Conservation (phyloP, 305 asterid species). For the Fraxinus sp. region DNA sequence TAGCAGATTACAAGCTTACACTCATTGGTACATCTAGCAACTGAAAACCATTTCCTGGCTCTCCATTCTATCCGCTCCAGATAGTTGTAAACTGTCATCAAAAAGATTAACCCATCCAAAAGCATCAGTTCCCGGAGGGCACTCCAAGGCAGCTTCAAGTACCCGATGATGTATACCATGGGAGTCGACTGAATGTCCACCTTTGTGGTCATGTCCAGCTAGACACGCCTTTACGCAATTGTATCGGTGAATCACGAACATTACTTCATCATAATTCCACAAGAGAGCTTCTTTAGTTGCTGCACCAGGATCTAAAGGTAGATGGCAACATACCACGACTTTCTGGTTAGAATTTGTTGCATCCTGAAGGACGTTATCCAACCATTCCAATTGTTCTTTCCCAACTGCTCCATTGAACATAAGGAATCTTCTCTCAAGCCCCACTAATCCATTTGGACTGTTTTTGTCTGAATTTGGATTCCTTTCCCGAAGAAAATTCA, state of each 20-base stretch:
- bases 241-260: slow-evolving; percentile 65
- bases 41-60: slow-evolving; percentile 63
- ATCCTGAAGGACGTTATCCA: slow-evolving; percentile 57
- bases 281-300: slow-evolving; percentile 52
- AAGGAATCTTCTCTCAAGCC: slow-evolving; percentile 65
- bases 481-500: slow-evolving; percentile 48
- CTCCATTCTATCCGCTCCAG: slow-evolving; percentile 60
- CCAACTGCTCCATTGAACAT: slow-evolving; percentile 87
- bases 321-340: slow-evolving; percentile 69
- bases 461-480: slow-evolving; percentile 77
- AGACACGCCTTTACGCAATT: slow-evolving; percentile 75
- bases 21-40: slow-evolving; percentile 24
- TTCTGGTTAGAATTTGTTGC: slow-evolving; percentile 57
- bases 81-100: slow-evolving; percentile 51
- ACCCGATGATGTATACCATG: slow-evolving; percentile 80
- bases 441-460: slow-evolving; percentile 72
- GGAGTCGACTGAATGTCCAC: slow-evolving; percentile 61
- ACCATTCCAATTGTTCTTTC: slow-evolving; percentile 66
- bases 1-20: slow-evolving; percentile 15
- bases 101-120: slow-evolving; percentile 65
- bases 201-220: slow-evolving; percentile 78
- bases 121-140: slow-evolving; percentile 77
- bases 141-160: slow-evolving; percentile 84
- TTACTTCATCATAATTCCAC: slow-evolving; percentile 87
- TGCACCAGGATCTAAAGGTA: slow-evolving; percentile 65